Percentiles rank a stretch among this genome's conserved stretches.
These are phyloP conservation scores for Tolypocladium tropicale DNA, from an alignment of 2,329 filamentous ascomycete species.

Conservation along the genomic window DNA sequence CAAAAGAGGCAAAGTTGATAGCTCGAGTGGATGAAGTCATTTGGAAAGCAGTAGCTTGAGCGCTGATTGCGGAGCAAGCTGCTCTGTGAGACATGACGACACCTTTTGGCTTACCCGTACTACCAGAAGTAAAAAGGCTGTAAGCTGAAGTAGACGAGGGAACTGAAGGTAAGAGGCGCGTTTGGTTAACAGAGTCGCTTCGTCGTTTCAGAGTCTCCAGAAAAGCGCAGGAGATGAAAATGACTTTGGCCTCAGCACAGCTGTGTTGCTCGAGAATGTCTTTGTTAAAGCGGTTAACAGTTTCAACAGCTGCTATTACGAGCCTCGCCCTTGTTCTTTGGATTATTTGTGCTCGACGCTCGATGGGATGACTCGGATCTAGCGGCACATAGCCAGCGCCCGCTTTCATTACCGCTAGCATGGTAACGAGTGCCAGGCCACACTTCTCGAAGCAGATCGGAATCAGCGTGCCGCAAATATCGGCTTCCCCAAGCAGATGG, in stretches of 20 bases:
- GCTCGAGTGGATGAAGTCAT: conserved; percentile 1
- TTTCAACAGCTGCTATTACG: neutral
- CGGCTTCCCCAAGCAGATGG: neutral
- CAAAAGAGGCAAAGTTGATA: conserved; percentile 2
- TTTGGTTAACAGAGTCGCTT: neutral
- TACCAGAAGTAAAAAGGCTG: conserved; percentile 46
- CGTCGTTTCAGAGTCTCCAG: neutral
- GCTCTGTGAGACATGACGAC: neutral
- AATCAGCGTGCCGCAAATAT: neutral
- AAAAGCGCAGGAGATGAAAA: neutral
- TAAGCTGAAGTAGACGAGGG: conserved; percentile 5
- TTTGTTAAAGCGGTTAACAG: neutral
- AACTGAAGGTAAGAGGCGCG: neutral
- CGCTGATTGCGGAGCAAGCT: neutral
- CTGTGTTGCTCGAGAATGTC: neutral
- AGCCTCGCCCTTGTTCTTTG: neutral
- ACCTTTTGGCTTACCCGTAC: conserved; percentile 41
- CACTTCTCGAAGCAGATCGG: conserved; percentile 7
- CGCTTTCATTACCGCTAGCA: conserved; percentile 5
- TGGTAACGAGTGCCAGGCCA: conserved; percentile 1
- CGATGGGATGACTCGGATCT: neutral
- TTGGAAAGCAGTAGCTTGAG: neutral
- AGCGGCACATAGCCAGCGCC: conserved; percentile 9
- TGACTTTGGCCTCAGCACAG: neutral
- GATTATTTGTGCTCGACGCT: neutral